Percentiles rank a stretch among this genome's conserved stretches.
Evolutionary conservation across 2,329 filamentous ascomycete genomes (phyloP).

Genomic region (Helotiales sp.): DNA sequence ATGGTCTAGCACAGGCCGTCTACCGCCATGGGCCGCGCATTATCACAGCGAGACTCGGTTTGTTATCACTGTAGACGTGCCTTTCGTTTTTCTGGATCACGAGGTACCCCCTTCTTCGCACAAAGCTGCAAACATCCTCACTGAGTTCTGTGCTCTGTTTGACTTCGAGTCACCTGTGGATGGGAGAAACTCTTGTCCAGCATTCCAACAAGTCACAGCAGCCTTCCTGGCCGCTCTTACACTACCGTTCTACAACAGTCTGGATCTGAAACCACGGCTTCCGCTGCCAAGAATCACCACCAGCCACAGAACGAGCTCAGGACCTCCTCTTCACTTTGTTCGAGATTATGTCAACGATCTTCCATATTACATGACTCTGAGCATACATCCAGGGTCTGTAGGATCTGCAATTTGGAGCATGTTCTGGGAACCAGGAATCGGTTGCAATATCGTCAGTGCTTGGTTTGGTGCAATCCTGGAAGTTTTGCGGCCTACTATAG

Average conservation of each 20-base stretch:
- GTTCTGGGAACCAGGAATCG: slow-evolving; percentile 7
- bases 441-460: slow-evolving; percentile 12
- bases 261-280: slow-evolving; percentile 10
- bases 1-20: too few species aligned
- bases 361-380: slow-evolving; percentile 12
- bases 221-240: slow-evolving; percentile 9
- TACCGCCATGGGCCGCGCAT: too few species aligned
- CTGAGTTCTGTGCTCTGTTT: slow-evolving; percentile 8
- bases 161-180: slow-evolving; percentile 6
- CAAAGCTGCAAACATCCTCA: slow-evolving; percentile 6
- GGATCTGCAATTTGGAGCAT: slow-evolving; percentile 10
- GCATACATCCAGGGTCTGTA: slow-evolving; percentile 7
- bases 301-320: background rate
- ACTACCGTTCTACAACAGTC: slow-evolving; percentile 12
- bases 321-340: slow-evolving; percentile 5
- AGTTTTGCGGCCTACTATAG: slow-evolving; percentile 9
- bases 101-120: slow-evolving; percentile 8
- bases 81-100: slow-evolving; percentile 1
- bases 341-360: slow-evolving; percentile 12
- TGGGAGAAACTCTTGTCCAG: background rate
- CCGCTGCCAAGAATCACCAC: slow-evolving; percentile 4
- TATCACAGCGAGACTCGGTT: too few species aligned
- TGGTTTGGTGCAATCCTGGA: slow-evolving; percentile 12
- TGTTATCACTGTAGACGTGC: too few species aligned
- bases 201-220: slow-evolving; percentile 8